Evolutionary conservation across 2,329 filamentous ascomycete genomes (phyloP).

Genomic region (Didymella pomorum): DNA sequence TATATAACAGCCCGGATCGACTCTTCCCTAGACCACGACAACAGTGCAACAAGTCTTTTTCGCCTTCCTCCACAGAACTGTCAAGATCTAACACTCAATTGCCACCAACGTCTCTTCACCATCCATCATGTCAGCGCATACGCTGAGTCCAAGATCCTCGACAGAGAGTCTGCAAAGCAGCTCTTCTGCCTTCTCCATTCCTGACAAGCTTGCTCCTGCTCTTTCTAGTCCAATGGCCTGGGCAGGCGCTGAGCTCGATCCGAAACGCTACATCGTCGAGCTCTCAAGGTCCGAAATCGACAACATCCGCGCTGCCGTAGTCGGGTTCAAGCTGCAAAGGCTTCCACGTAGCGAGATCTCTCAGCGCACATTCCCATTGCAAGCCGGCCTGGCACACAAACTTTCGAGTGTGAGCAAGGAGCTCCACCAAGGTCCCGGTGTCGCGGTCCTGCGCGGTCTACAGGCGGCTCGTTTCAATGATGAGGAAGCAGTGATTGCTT

Average conservation of each 20-base stretch:
- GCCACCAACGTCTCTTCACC: background rate
- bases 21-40: slow-evolving; percentile 8
- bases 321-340: slow-evolving; percentile 38
- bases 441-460: slow-evolving; percentile 46
- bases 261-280: slow-evolving; percentile 39
- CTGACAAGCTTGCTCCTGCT: slow-evolving; percentile 42
- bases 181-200: slow-evolving; percentile 34
- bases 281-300: slow-evolving; percentile 38
- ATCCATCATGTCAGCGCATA: slow-evolving; percentile 36
- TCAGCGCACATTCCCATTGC: slow-evolving; percentile 34
- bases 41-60: background rate
- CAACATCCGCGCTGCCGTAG: slow-evolving; percentile 43
- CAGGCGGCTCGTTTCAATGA: slow-evolving; percentile 46
- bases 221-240: slow-evolving; percentile 47
- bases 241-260: slow-evolving; percentile 39
- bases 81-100: background rate
- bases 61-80: background rate
- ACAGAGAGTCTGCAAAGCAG: slow-evolving; percentile 43
- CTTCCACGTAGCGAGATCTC: slow-evolving; percentile 15
- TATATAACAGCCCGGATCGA: slow-evolving; percentile 12
- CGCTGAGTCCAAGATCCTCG: slow-evolving; percentile 42
- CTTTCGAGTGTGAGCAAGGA: slow-evolving; percentile 38
- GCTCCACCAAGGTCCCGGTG: slow-evolving; percentile 41
- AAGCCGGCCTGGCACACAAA: slow-evolving; percentile 32
- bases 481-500: slow-evolving; percentile 49